phyloP scores from a whole-genome alignment of 176 grass and related monocot genomes.

The Thinopyrum elongatum region DNA sequence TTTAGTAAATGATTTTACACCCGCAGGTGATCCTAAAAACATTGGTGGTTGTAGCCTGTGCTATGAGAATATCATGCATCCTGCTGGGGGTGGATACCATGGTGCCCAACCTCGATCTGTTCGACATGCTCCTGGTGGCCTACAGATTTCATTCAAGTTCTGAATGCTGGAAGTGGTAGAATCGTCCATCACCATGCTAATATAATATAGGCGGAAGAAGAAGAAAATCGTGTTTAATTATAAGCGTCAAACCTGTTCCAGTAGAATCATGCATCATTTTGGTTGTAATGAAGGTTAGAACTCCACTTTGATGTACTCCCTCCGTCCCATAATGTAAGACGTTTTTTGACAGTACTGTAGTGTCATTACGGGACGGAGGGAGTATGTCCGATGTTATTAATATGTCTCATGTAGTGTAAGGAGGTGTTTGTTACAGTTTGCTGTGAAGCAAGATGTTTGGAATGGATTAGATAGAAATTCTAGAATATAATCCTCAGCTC shows the following conservation, averaged over 20 bases:
- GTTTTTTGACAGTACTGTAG: too few species aligned
- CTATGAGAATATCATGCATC: background rate
- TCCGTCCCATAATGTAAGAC: too few species aligned
- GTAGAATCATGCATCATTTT: background rate
- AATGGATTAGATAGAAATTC: too few species aligned
- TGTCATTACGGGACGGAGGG: too few species aligned
- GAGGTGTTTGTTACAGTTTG: too few species aligned
- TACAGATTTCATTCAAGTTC: background rate
- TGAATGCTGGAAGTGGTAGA: background rate
- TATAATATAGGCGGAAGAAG: background rate
- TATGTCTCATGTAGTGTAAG: too few species aligned
- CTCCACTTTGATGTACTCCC: background rate
- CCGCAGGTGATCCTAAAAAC: background rate
- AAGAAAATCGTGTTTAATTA: background rate
- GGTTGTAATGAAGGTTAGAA: background rate
- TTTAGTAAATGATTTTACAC: background rate
- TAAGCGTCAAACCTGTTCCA: background rate
- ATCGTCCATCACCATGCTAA: background rate
- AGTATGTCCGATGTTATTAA: too few species aligned
- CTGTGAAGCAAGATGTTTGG: too few species aligned
- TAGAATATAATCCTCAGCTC: too few species aligned
- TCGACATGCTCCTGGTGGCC: background rate
- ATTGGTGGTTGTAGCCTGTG: conserved; percentile 2
- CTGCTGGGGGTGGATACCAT: background rate
- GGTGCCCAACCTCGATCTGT: background rate